A percentile compares a stretch with the other conserved stretches of the same genome.
Evolutionary conservation across 129 eudicot genomes (phyloP).

Genomic region (Centella asiatica): DNA sequence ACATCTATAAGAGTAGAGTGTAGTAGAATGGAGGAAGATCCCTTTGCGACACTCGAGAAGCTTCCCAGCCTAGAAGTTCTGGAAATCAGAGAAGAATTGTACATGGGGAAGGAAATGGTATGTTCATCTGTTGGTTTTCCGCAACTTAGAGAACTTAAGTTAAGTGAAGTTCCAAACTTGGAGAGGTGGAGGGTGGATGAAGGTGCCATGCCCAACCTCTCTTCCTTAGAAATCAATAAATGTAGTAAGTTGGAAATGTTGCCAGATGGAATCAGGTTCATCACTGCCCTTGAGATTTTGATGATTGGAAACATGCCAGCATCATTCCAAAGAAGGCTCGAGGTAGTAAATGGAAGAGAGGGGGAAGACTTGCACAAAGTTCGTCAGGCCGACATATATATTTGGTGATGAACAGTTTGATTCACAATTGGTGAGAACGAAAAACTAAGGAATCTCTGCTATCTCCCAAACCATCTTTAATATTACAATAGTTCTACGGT

Average conservation of each 20-base stretch:
- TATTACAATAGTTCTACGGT: too few species aligned
- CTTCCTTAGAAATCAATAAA: not conserved
- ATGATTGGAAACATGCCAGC: not conserved
- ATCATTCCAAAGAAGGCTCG: not conserved
- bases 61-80: not conserved
- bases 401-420: too few species aligned
- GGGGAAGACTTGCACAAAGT: not conserved
- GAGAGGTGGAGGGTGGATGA: conserved; percentile 13
- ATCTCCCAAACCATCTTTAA: too few species aligned
- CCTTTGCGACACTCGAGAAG: not conserved
- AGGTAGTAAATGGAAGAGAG: not conserved
- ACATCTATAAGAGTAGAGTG: not conserved
- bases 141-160: not conserved
- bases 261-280: conserved; percentile 13
- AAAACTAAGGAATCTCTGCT: too few species aligned
- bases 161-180: not conserved
- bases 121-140: not conserved
- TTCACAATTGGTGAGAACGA: too few species aligned
- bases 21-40: not conserved
- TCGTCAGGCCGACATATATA: not conserved
- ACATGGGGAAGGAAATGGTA: not conserved
- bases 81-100: not conserved
- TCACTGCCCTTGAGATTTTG: not conserved
- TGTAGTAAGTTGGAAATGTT: conserved; percentile 3
- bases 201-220: conserved; percentile 19